Conservation (phyloP, 257 asterid genomes). For the Plantago ovata region DNA sequence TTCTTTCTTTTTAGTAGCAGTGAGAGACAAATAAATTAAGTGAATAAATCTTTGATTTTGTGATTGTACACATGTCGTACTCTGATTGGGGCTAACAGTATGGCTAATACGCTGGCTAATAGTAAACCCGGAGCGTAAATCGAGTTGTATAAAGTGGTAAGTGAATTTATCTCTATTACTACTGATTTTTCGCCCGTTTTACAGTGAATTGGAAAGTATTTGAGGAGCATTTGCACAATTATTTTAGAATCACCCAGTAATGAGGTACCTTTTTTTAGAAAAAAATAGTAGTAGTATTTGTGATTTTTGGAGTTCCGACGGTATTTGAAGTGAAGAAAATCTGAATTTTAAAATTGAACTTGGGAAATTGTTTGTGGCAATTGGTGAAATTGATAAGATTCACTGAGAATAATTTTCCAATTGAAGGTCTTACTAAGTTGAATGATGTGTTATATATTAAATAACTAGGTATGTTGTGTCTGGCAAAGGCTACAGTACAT, state of each 20-base stretch:
- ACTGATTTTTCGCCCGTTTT: too few species aligned
- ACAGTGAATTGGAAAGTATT: constrained; percentile 26
- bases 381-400: constrained; percentile 51
- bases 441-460: constrained; percentile 69
- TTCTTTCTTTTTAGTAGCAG: too few species aligned
- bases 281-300: constrained; percentile 44
- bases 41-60: too few species aligned
- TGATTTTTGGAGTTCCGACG: constrained; percentile 18
- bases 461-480: constrained; percentile 57
- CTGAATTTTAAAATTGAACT: too few species aligned
- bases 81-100: too few species aligned
- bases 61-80: too few species aligned
- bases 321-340: background rate
- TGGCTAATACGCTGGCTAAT: too few species aligned
- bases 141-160: too few species aligned
- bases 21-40: too few species aligned
- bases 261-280: constrained; percentile 27
- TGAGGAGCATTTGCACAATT: constrained; percentile 42
- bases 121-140: too few species aligned
- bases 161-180: background rate
- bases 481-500: constrained; percentile 54
- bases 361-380: constrained; percentile 40
- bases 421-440: constrained; percentile 46
- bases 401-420: constrained; percentile 30
- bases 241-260: constrained; percentile 46